These are phyloP conservation scores for Verruconis gallopava DNA, from an alignment of 2,329 filamentous ascomycete species.

Conservation along the genomic window DNA sequence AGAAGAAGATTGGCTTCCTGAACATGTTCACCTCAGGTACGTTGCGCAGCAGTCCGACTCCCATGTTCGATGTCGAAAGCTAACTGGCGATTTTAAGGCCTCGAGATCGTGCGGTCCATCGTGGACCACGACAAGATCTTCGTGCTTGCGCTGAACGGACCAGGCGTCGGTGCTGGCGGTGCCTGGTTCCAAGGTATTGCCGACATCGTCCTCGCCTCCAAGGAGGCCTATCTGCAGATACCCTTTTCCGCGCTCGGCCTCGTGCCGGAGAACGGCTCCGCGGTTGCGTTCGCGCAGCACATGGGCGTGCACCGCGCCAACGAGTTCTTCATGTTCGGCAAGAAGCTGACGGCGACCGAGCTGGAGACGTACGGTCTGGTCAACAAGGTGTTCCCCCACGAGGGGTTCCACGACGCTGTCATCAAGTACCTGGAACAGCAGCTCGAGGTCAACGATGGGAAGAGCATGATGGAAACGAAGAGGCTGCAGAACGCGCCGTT, in stretches of 20 bases:
- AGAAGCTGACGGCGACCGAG: slow-evolving; percentile 31
- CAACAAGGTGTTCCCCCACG: slow-evolving; percentile 31
- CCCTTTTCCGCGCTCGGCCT: slow-evolving; percentile 36
- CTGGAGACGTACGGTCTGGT: slow-evolving; percentile 32
- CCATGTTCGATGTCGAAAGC: background rate
- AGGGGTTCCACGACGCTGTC: slow-evolving; percentile 31
- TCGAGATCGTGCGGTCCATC: slow-evolving; percentile 31
- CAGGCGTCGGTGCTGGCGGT: slow-evolving; percentile 36
- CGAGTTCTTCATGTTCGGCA: slow-evolving; percentile 40
- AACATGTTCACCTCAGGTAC: slow-evolving; percentile 19
- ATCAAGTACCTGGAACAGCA: slow-evolving; percentile 30
- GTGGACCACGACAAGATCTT: slow-evolving; percentile 40
- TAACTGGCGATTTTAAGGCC: slow-evolving; percentile 10
- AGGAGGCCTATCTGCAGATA: slow-evolving; percentile 33
- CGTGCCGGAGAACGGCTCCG: slow-evolving; percentile 37
- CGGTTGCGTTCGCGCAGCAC: slow-evolving; percentile 32
- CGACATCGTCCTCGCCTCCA: slow-evolving; percentile 36
- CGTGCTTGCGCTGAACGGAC: slow-evolving; percentile 38
- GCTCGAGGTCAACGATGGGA: slow-evolving; percentile 34
- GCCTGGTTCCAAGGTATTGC: slow-evolving; percentile 37
- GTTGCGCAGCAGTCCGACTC: slow-evolving; percentile 8
- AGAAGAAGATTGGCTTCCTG: slow-evolving; percentile 23
- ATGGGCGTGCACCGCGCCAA: slow-evolving; percentile 39
- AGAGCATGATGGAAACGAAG: slow-evolving; percentile 41
- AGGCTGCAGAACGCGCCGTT: slow-evolving; percentile 35